Conservation (phyloP, 208 protist species). For the Leishmania martiniquensis region DNA sequence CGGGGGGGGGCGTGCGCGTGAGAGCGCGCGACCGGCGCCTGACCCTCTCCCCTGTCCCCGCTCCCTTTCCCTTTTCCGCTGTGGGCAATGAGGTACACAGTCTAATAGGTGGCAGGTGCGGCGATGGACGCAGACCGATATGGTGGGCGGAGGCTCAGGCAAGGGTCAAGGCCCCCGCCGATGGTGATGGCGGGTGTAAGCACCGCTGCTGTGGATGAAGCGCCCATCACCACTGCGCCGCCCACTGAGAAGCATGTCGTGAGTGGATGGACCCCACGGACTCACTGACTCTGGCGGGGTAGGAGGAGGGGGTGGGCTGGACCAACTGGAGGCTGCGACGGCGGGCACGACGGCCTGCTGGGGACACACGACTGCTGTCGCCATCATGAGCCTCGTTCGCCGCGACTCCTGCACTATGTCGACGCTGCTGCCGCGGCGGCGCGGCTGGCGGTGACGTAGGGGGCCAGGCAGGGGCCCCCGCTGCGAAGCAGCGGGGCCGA, state of each 20-base stretch:
- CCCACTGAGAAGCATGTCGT: background rate
- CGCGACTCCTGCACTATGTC: background rate
- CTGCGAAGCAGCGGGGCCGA: background rate
- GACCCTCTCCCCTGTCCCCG: background rate
- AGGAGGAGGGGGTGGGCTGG: constrained; percentile 5
- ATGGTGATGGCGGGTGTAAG: background rate
- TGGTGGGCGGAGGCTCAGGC: background rate
- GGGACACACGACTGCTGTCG: background rate
- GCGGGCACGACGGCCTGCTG: background rate
- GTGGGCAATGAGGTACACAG: background rate
- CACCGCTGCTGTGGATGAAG: background rate
- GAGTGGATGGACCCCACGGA: background rate
- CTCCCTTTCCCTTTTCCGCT: background rate
- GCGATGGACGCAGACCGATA: background rate
- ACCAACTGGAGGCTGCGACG: too few species aligned
- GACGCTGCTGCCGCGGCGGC: background rate
- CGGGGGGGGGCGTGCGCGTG: background rate
- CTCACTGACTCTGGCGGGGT: background rate
- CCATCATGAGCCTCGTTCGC: background rate
- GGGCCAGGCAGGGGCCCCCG: background rate
- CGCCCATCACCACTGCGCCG: background rate
- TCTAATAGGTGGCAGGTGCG: background rate
- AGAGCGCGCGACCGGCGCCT: background rate
- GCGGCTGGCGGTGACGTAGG: background rate
- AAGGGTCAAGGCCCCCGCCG: background rate